A percentile compares a stretch with the other conserved stretches of the same genome.
phyloP scores from a whole-genome alignment of 106 monocot species.

The Narthecium ossifragum region DNA sequence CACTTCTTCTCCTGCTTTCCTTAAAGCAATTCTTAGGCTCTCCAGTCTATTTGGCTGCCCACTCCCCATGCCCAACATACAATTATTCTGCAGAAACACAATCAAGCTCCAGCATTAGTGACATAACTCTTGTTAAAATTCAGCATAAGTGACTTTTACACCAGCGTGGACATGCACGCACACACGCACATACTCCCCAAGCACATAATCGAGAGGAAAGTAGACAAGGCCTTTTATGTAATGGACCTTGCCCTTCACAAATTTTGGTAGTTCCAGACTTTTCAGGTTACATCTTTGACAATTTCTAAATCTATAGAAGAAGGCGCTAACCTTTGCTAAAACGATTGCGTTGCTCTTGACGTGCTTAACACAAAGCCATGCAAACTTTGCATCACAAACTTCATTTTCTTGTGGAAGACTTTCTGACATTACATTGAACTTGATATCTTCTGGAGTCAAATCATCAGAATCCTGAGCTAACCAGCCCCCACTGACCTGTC shows the following conservation, averaged over 20 bases:
- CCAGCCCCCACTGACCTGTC: slow-evolving; percentile 94
- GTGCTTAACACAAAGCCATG: slow-evolving; percentile 96
- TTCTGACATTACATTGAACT: slow-evolving; percentile 55
- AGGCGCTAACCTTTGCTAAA: slow-evolving; percentile 83
- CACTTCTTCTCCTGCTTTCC: slow-evolving; percentile 90
- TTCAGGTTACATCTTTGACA: no score
- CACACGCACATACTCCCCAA: no score
- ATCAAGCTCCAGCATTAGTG: no score
- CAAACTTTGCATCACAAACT: slow-evolving; percentile 79
- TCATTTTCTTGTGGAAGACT: slow-evolving; percentile 41
- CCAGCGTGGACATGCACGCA: no score
- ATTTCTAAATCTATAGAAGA: no score
- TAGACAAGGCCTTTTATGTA: no score
- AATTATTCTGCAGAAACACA: slow-evolving; percentile 55
- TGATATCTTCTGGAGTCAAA: slow-evolving; percentile 62
- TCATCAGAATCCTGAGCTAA: slow-evolving; percentile 89
- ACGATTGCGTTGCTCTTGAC: slow-evolving; percentile 99
- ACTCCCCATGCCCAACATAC: slow-evolving; percentile 99
- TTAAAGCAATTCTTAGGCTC: slow-evolving; percentile 81
- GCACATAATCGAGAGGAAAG: no score
- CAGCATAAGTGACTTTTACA: no score
- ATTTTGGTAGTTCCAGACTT: no score
- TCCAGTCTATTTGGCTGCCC: slow-evolving; percentile 94
- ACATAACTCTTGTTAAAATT: no score
- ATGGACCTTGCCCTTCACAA: no score